Percentiles rank a stretch among this genome's conserved stretches.
Conservation (phyloP, 2,329 filamentous ascomycete genomes). For the Grosmannia serpens region DNA sequence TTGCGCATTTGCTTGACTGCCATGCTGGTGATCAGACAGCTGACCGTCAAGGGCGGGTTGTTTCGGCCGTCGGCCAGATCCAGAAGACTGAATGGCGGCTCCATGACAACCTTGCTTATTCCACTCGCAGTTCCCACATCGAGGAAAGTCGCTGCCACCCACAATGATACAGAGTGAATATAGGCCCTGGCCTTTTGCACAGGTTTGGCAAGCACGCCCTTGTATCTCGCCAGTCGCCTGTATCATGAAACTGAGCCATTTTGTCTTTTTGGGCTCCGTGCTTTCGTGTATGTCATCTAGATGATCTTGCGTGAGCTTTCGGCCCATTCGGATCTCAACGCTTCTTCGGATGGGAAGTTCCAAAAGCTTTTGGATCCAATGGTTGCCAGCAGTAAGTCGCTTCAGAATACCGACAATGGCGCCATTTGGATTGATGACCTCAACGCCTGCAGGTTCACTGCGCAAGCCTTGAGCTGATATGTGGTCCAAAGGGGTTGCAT, state of each 20-base stretch:
- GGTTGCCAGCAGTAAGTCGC: constrained; percentile 26
- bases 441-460: constrained; percentile 12
- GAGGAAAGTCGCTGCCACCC: constrained; percentile 28
- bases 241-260: constrained; percentile 37
- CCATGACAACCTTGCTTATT: constrained; percentile 22
- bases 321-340: constrained; percentile 29
- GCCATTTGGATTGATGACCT: constrained; percentile 27
- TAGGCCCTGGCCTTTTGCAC: constrained; percentile 29
- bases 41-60: neutral
- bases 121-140: constrained; percentile 42
- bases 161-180: constrained; percentile 35
- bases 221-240: constrained; percentile 35
- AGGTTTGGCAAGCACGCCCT: constrained; percentile 26
- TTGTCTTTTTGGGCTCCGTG: constrained; percentile 25
- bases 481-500: neutral
- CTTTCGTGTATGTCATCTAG: constrained; percentile 31
- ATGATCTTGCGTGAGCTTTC: constrained; percentile 27
- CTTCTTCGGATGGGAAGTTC: constrained; percentile 25
- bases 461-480: neutral
- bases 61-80: neutral
- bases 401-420: constrained; percentile 25
- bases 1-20: neutral
- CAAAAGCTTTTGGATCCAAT: constrained; percentile 26
- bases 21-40: neutral
- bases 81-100: neutral